Conservation (phyloP, 1,284 basidiomycete genomes). For the Cryptococcus amylolentus region DNA sequence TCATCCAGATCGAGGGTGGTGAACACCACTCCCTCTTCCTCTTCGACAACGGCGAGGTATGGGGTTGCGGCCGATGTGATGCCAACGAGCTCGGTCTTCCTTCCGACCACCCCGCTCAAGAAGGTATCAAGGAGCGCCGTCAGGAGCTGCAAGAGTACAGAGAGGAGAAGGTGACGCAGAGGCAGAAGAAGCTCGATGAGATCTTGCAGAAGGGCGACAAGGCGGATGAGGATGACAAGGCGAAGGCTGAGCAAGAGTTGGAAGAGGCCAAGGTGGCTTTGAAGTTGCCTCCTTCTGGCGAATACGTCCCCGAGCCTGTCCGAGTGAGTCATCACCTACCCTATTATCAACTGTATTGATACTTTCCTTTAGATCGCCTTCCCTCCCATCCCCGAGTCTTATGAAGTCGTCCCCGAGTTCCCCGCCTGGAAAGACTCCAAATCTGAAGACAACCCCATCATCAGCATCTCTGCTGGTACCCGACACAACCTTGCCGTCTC, state of each 20-base stretch:
- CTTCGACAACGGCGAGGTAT: slow-evolving; percentile 76
- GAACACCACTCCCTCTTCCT: slow-evolving; percentile 86
- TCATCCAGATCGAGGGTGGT: slow-evolving; percentile 60
- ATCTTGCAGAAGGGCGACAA: slow-evolving; percentile 22
- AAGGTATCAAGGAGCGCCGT: slow-evolving; percentile 47
- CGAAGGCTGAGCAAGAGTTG: slow-evolving; percentile 37
- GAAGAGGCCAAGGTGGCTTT: slow-evolving; percentile 50
- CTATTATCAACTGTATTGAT: slow-evolving; percentile 9
- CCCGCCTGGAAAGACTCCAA: slow-evolving; percentile 48
- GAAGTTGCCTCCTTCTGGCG: slow-evolving; percentile 53
- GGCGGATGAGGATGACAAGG: slow-evolving; percentile 26
- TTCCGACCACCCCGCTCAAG: slow-evolving; percentile 58
- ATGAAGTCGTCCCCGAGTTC: slow-evolving; percentile 50
- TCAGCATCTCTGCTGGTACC: slow-evolving; percentile 70
- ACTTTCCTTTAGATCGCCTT: slow-evolving; percentile 57
- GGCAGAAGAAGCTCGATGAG: slow-evolving; percentile 26
- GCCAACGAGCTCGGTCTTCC: slow-evolving; percentile 72
- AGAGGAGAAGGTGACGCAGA: slow-evolving; percentile 29
- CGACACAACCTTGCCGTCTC: slow-evolving; percentile 81
- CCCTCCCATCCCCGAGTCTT: slow-evolving; percentile 54
- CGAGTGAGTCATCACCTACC: slow-evolving; percentile 32
- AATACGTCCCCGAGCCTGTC: slow-evolving; percentile 57
- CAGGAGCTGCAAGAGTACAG: slow-evolving; percentile 42
- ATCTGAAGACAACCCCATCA: slow-evolving; percentile 60
- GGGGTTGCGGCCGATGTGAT: slow-evolving; percentile 73